Percentiles rank a stretch among this genome's conserved stretches.
Evolutionary conservation across 352 stramenopile genomes (phyloP).

Genomic region (Globisporangium viniferum): DNA sequence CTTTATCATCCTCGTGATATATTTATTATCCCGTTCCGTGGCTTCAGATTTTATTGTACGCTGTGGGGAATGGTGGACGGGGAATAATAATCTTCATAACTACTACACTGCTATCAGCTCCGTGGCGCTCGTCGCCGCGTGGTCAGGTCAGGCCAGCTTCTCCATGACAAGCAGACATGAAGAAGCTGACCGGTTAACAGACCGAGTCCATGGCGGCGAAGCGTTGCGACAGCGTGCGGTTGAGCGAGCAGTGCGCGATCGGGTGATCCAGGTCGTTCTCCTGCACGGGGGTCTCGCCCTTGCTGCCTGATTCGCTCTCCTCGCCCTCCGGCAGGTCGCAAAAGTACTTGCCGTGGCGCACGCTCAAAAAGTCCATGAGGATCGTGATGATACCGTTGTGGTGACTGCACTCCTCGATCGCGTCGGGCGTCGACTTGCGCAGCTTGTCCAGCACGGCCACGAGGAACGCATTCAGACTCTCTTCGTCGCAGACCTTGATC

Average conservation of each 20-base stretch:
- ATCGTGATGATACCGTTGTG: conserved; percentile 81
- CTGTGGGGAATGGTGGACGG: background rate
- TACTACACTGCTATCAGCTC: background rate
- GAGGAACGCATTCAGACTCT: conserved; percentile 60
- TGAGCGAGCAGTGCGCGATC: conserved; percentile 68
- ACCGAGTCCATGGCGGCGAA: conserved; percentile 78
- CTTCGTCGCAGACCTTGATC: conserved; percentile 48
- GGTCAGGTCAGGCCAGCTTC: conserved; percentile 7
- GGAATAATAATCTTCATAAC: conserved; percentile 12
- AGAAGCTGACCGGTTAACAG: conserved; percentile 35
- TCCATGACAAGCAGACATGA: background rate
- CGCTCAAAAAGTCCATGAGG: conserved; percentile 81
- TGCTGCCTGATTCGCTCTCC: conserved; percentile 11
- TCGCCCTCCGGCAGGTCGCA: conserved; percentile 37
- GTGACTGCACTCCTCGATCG: conserved; percentile 51
- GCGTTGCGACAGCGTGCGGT: conserved; percentile 70
- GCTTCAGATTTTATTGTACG: conserved; percentile 8
- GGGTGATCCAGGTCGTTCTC: conserved; percentile 62
- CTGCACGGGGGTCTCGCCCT: conserved; percentile 26
- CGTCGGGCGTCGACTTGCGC: conserved; percentile 33
- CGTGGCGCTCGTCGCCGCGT: background rate
- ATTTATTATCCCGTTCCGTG: conserved; percentile 4
- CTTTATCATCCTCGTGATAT: background rate
- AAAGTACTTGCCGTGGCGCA: conserved; percentile 77
- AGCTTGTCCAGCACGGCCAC: conserved; percentile 49